phyloP scores from a whole-genome alignment of 306 rosid genomes.

The Vachellia pachyceras region DNA sequence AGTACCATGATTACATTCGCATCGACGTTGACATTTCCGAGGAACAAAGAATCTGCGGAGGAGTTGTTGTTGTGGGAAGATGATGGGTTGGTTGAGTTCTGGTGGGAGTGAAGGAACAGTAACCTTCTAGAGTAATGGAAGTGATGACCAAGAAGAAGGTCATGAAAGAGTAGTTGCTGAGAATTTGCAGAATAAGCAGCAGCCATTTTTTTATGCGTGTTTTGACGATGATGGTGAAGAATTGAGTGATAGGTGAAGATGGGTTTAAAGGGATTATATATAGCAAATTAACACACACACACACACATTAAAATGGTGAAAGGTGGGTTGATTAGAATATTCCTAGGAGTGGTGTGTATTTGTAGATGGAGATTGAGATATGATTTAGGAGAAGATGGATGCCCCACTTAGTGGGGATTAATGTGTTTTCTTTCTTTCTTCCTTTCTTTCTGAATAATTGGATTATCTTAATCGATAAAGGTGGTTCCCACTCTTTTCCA shows the following conservation, averaged over 20 bases:
- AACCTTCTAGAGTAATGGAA: slow-evolving; percentile 61
- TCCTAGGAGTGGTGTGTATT: not conserved
- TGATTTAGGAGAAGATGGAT: slow-evolving; percentile 49
- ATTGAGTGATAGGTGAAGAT: too few relatives aligned
- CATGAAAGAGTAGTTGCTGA: not conserved
- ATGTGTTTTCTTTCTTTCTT: too few relatives aligned
- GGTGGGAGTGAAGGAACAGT: slow-evolving; percentile 59
- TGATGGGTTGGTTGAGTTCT: too few relatives aligned
- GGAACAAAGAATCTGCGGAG: slow-evolving; percentile 34
- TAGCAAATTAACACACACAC: too few relatives aligned
- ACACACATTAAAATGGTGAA: slow-evolving; percentile 78
- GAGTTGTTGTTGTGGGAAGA: slow-evolving; percentile 15
- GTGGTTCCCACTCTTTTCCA: slow-evolving; percentile 48
- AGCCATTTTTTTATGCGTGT: too few relatives aligned
- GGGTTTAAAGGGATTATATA: too few relatives aligned
- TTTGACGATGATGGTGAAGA: too few relatives aligned
- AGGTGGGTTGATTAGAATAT: not conserved
- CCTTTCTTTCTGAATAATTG: slow-evolving; percentile 47
- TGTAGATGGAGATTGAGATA: slow-evolving; percentile 32
- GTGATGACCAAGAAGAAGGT: not conserved
- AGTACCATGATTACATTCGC: slow-evolving; percentile 95
- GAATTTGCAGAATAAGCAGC: slow-evolving; percentile 10
- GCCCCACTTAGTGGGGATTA: slow-evolving; percentile 47
- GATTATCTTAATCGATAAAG: slow-evolving; percentile 41
- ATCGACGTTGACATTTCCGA: slow-evolving; percentile 65